These are phyloP conservation scores for Fallopia convolvulus DNA, from an alignment of 148 eudicot species.

Conservation along the genomic window DNA sequence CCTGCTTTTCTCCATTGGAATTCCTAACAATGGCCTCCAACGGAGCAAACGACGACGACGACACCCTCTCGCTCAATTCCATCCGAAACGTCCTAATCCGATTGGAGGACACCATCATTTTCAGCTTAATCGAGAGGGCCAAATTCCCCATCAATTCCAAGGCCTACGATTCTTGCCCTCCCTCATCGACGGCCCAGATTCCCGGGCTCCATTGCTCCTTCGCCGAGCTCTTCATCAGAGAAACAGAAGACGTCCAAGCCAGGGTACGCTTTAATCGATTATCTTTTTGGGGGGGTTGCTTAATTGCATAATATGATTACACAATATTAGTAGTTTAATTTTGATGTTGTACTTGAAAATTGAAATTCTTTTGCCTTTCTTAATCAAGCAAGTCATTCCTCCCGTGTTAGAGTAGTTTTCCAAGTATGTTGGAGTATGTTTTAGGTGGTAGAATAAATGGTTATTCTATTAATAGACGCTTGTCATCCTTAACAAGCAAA, in stretches of 20 bases:
- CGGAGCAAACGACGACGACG: conserved; percentile 13
- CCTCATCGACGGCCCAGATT: neutral
- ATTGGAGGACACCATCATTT: conserved; percentile 77
- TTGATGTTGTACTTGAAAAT: neutral
- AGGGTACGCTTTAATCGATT: conserved; percentile 30
- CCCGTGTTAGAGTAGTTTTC: neutral
- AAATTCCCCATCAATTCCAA: conserved; percentile 46
- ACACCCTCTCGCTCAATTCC: conserved; percentile 30
- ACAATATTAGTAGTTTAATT: neutral
- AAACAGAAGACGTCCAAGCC: conserved; percentile 64
- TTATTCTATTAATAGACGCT: neutral
- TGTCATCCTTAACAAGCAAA: too few relatives aligned
- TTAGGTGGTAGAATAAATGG: neutral
- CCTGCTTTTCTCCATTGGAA: neutral
- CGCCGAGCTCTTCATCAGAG: conserved; percentile 36
- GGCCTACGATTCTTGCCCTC: conserved; percentile 20
- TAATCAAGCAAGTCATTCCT: neutral
- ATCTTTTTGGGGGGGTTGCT: too few relatives aligned
- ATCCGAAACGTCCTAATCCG: conserved; percentile 46
- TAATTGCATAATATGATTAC: too few relatives aligned
- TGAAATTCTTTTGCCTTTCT: neutral
- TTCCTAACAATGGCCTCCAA: conserved; percentile 24
- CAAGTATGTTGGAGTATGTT: neutral
- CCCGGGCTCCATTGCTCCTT: conserved; percentile 10
- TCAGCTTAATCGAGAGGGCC: conserved; percentile 56